phyloP scores from a whole-genome alignment of 345 rosid species.

The Dovyalis caffra region DNA sequence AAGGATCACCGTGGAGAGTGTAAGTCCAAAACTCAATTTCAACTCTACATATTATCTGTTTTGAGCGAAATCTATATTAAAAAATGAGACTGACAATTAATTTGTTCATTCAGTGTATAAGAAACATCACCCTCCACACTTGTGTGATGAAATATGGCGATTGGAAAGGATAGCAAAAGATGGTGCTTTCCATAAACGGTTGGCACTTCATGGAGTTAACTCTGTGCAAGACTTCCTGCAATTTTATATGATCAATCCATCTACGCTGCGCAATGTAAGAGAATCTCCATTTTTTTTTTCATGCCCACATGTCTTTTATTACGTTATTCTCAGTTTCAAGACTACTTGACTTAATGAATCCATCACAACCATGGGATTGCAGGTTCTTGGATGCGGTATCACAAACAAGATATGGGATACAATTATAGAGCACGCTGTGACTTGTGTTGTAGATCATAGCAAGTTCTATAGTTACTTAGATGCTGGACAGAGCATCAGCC shows the following conservation, averaged over 20 bases:
- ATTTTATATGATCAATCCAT: constrained; percentile 15
- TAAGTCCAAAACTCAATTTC: constrained; percentile 32
- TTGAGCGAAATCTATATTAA: neutral
- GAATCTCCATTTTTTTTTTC: neutral
- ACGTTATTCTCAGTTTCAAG: neutral
- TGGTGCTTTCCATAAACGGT: constrained; percentile 41
- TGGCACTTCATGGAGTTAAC: constrained; percentile 20
- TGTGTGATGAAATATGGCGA: constrained; percentile 71
- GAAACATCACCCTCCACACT: constrained; percentile 76
- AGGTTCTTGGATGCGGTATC: constrained; percentile 48
- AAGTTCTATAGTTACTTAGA: constrained; percentile 40
- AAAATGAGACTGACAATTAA: neutral
- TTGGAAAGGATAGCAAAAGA: constrained; percentile 67
- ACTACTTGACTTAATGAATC: constrained; percentile 4
- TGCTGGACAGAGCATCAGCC: constrained; percentile 22
- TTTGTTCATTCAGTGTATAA: constrained; percentile 46
- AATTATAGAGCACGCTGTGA: constrained; percentile 56
- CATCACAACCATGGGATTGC: constrained; percentile 1
- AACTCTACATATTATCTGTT: neutral
- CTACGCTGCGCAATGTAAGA: constrained; percentile 45
- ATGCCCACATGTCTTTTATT: neutral
- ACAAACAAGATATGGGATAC: constrained; percentile 53
- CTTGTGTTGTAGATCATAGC: constrained; percentile 52
- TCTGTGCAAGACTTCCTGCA: constrained; percentile 51
- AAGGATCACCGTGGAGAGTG: constrained; percentile 89